Evolutionary conservation across 345 rosid genomes (phyloP), one percentile per base, ranked within the genome.

Genomic region (Populus davidiana): DNA sequence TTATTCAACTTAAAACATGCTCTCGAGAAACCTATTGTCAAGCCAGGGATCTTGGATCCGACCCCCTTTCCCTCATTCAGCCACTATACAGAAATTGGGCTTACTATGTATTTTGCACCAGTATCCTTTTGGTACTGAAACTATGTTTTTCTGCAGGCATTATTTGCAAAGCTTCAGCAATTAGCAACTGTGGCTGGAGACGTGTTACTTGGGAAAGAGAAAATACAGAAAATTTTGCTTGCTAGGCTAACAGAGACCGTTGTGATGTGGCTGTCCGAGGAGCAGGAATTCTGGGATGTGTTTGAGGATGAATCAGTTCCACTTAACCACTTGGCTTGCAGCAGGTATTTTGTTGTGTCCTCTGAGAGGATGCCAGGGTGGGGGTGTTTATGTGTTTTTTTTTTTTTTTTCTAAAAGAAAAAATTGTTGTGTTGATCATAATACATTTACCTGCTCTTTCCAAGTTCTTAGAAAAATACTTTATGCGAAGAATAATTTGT

Each of bases 181-280:
- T 83, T 96, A 77, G 96, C 98, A 61, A 90, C 87, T 50, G 93
- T 96, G 65, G 98, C 99, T 56, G 99, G 98, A 41, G 98, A 96
- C 85, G 94, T 96, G 69, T 85, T 96, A 56, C 88, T 86, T 54
- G 98, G 95, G 62, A 96, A 86, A 87, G 99, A 93, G 79, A 96
- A 92, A 80, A 84, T 96, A 80, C 99, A 96, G 80, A 96, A 96
- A 83, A 84, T 86, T 81, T 83, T 96, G 83, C 95, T 96, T 18
- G 98, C 99, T 35, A 91, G 98, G 85, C 83, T 96, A 74, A 96
- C 99, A 1, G 99, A 96, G 83, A 96, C 98, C 16, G 97, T 96
- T 72, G 84, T 96, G 61, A 96, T 96, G 79, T 95, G 99, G 99
- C 81, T 96, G 78, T 91, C 97, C 14, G 87, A 94, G 76, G 99